Evolutionary conservation across 768 basidiomycete species (phyloP), one percentile per base, ranked within the genome.

Genomic region (Phaeolepiota aurea): DNA sequence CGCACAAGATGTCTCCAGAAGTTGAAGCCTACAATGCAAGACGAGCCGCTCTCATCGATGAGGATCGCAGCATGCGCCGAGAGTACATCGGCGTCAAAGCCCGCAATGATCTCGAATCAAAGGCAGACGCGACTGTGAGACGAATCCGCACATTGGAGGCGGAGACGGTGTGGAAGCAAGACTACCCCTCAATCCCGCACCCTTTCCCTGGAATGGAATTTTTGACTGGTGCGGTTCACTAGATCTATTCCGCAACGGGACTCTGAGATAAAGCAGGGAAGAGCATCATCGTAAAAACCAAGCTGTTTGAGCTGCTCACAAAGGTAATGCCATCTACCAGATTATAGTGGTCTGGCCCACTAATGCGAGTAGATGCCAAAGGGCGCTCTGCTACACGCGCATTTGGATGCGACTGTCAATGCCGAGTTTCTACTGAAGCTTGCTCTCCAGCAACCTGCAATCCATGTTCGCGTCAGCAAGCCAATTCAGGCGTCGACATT

Each of bases 191-290:
- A 3, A 63, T 77, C 34, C 73, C 69, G 3, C 76, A 85, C 48
- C 66, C 78, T 1, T 87, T 83, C 47, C 82, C 82, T 15, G 85
- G 85, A 32, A 85, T 86, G 82, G 81, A 77, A 48, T 87, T 86
- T 49, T 58, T 86, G 47, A 86, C 79, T 31, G 81, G 82, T 79
- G 44, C 30, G 48, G 38, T 5, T 33, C 10, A 14, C 41, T 18
- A 3, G 7, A 19, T 5, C 22, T 15, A 34, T 13, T 20, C 36
- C 18, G 31, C 2, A 33, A 34, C 15, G 1, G 30, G 21, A 10
- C 25, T 33, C 3, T 3, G n/a, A 37, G 33, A 7, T 16, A 31
- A 16, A 22, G 37, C 48, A 79, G 77, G 77, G 32, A 72, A 69
- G 50, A 55, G 52, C 32, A 68, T 79, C 32, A 82, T 87, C 28